These are phyloP conservation scores for Pulveroboletus sp. DNA, from an alignment of 768 basidiomycete genomes.

Conservation along the genomic window DNA sequence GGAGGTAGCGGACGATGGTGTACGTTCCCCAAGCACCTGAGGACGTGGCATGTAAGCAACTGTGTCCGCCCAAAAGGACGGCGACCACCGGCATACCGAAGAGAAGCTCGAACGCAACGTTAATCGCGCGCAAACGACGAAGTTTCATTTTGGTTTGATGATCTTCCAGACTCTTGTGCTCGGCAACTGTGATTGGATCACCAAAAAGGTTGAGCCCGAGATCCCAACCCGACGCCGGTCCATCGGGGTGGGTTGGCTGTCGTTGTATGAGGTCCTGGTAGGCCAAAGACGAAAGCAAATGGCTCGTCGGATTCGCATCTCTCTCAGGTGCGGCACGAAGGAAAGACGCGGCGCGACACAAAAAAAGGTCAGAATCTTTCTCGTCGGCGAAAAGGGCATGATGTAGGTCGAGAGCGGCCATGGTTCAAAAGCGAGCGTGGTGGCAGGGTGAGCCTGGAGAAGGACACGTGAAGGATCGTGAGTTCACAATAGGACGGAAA, in stretches of 20 bases:
- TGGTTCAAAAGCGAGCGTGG: constrained; percentile 26
- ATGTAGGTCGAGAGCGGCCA: constrained; percentile 60
- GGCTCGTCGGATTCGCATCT: constrained; percentile 12
- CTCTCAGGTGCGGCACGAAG: constrained; percentile 14
- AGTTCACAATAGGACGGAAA: constrained; percentile 5
- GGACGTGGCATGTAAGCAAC: not conserved
- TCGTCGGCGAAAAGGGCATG: constrained; percentile 45
- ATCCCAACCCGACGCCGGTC: constrained; percentile 28
- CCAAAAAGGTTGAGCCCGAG: constrained; percentile 27
- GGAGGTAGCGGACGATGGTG: constrained; percentile 58
- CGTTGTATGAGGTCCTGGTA: constrained; percentile 36
- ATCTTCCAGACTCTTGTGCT: constrained; percentile 30
- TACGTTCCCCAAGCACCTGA: constrained; percentile 59
- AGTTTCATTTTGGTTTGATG: constrained; percentile 27
- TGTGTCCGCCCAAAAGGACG: not conserved
- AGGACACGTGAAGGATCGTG: constrained; percentile 10
- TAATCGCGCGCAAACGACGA: constrained; percentile 30
- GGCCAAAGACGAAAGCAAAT: constrained; percentile 21
- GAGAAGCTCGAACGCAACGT: constrained; percentile 27
- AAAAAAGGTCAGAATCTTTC: constrained; percentile 9
- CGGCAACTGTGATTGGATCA: constrained; percentile 29
- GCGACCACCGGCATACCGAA: constrained; percentile 30
- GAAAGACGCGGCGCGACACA: constrained; percentile 20
- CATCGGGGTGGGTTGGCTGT: constrained; percentile 42
- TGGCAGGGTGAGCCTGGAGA: constrained; percentile 7